phyloP scores from a whole-genome alignment of 2,329 filamentous ascomycete species.

The Colletotrichum australisinense region DNA sequence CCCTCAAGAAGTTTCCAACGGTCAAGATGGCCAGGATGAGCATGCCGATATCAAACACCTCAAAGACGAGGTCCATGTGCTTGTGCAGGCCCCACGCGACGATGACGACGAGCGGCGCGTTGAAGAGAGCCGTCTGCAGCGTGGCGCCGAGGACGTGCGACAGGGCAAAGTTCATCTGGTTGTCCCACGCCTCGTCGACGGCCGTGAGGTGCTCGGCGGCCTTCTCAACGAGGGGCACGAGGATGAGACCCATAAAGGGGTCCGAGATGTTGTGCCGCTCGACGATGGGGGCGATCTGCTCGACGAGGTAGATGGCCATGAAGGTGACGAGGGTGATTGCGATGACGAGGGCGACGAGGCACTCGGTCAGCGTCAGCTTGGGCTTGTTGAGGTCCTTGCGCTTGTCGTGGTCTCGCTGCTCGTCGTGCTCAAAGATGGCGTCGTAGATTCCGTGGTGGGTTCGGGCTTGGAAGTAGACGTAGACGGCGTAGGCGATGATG shows the following conservation, averaged over 20 bases:
- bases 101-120: conserved; percentile 84
- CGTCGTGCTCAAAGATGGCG: conserved; percentile 77
- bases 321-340: conserved; percentile 77
- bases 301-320: conserved; percentile 79
- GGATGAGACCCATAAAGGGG: conserved; percentile 75
- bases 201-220: conserved; percentile 87
- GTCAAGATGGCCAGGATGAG: conserved; percentile 87
- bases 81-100: conserved; percentile 83
- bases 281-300: conserved; percentile 74
- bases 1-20: conserved; percentile 87
- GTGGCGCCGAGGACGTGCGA: conserved; percentile 89
- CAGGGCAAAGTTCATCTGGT: conserved; percentile 86
- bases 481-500: conserved; percentile 75
- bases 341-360: conserved; percentile 71
- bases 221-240: conserved; percentile 87
- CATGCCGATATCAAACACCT: conserved; percentile 86
- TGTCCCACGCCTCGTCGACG: conserved; percentile 85
- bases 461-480: conserved; percentile 78
- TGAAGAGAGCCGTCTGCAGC: conserved; percentile 90
- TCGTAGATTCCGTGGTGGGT: conserved; percentile 84
- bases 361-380: conserved; percentile 82
- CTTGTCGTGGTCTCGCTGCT: conserved; percentile 73
- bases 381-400: conserved; percentile 69
- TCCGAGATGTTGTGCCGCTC: conserved; percentile 57
- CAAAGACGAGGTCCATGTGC: conserved; percentile 84